These are phyloP conservation scores for Fusarium multiceps DNA, from an alignment of 2,329 filamentous ascomycete genomes.

Conservation along the genomic window DNA sequence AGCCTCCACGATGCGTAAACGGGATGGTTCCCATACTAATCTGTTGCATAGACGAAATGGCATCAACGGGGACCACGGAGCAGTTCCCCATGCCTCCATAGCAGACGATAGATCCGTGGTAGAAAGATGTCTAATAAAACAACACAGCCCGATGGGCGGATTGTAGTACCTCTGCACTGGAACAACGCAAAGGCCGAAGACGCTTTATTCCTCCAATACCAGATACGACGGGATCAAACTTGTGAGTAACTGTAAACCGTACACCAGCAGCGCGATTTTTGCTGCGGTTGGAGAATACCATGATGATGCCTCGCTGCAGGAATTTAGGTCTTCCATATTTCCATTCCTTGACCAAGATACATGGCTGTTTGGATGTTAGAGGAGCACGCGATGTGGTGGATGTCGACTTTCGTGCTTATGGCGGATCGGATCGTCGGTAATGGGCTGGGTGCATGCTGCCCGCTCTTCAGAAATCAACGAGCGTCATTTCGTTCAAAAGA, in stretches of 20 bases:
- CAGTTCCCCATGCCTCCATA: background rate
- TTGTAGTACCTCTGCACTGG: background rate
- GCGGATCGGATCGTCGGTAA: slow-evolving; percentile 36
- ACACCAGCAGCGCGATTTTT: slow-evolving; percentile 21
- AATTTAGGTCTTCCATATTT: background rate
- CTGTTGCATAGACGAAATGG: background rate
- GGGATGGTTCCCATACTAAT: background rate
- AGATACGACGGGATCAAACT: background rate
- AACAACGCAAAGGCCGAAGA: background rate
- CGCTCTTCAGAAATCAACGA: background rate
- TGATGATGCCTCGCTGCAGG: background rate
- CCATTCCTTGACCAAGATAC: background rate
- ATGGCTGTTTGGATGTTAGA: background rate
- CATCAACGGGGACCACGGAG: background rate
- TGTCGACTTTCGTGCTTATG: slow-evolving; percentile 20
- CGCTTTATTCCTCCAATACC: background rate
- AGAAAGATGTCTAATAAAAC: slow-evolving; percentile 5
- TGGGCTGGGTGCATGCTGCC: slow-evolving; percentile 19
- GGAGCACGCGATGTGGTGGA: slow-evolving; percentile 2
- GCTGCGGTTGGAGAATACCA: background rate
- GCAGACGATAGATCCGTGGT: background rate
- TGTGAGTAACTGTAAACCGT: background rate
- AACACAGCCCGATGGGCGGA: background rate
- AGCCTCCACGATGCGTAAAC: background rate
- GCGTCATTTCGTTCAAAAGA: slow-evolving; percentile 1